phyloP scores from a whole-genome alignment of 164 flowering plant species.

The Euptelea pleiosperma region DNA sequence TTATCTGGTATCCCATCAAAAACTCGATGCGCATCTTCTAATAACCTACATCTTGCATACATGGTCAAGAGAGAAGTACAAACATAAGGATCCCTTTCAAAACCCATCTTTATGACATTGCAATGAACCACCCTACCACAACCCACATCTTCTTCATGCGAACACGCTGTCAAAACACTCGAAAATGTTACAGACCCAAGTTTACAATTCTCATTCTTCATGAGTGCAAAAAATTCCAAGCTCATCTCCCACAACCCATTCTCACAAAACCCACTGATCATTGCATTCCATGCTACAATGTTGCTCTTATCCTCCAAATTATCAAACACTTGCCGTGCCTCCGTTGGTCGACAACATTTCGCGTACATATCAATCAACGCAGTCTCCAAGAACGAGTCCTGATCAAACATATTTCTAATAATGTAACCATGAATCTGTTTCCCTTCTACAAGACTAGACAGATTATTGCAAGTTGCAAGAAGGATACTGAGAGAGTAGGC shows the following conservation, averaged over 20 bases:
- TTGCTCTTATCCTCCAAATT: slow-evolving; percentile 34
- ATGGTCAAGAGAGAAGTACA: slow-evolving; percentile 47
- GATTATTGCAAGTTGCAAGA: slow-evolving; percentile 28
- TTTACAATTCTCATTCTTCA: slow-evolving; percentile 31
- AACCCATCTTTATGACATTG: slow-evolving; percentile 47
- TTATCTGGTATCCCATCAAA: slow-evolving; percentile 26
- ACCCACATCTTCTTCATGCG: slow-evolving; percentile 26
- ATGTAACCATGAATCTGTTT: slow-evolving; percentile 58
- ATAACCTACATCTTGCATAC: slow-evolving; percentile 41
- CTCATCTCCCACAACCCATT: slow-evolving; percentile 47
- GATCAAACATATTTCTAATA: slow-evolving; percentile 26
- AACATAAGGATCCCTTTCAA: slow-evolving; percentile 44
- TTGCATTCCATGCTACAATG: slow-evolving; percentile 53
- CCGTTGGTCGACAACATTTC: slow-evolving; percentile 23
- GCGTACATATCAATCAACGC: slow-evolving; percentile 56
- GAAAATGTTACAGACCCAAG: slow-evolving; percentile 43
- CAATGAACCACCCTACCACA: slow-evolving; percentile 50
- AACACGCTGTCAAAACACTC: slow-evolving; percentile 41
- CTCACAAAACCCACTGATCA: slow-evolving; percentile 50
- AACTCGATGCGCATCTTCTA: slow-evolving; percentile 33
- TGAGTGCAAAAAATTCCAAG: slow-evolving; percentile 37
- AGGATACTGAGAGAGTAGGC: slow-evolving; percentile 49
- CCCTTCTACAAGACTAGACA: slow-evolving; percentile 23
- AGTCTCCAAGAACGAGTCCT: slow-evolving; percentile 48
- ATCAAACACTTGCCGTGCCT: slow-evolving; percentile 42